phyloP scores from a whole-genome alignment of 306 rosid genomes.

The Sphenostylis stenocarpa region DNA sequence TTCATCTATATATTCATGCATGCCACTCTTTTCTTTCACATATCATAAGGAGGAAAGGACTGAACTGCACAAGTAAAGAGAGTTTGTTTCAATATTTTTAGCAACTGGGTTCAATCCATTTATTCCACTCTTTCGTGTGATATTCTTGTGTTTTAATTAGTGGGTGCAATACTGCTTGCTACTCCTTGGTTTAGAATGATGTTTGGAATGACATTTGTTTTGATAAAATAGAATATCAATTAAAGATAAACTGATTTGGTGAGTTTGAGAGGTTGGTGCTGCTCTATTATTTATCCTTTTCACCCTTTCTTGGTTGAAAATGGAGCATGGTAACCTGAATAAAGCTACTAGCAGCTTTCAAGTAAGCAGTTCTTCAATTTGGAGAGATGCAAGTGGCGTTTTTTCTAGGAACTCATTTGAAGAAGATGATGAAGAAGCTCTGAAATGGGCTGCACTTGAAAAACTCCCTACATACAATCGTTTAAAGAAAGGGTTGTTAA shows the following conservation, averaged over 20 bases:
- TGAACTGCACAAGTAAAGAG: neutral
- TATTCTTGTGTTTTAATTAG: neutral
- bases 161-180: neutral
- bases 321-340: slow-evolving; percentile 42
- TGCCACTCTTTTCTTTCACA: neutral
- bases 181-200: neutral
- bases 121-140: too few species aligned
- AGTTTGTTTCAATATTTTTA: neutral
- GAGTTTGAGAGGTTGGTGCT: neutral
- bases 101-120: neutral
- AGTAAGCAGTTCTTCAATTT: slow-evolving; percentile 32
- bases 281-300: neutral
- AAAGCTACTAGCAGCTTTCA: slow-evolving; percentile 29
- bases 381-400: slow-evolving; percentile 50
- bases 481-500: slow-evolving; percentile 60
- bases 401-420: slow-evolving; percentile 43
- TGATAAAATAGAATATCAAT: neutral
- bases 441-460: slow-evolving; percentile 69
- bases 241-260: neutral
- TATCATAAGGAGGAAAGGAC: neutral
- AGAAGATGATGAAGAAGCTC: slow-evolving; percentile 66
- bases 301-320: neutral
- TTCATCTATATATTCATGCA: slow-evolving; percentile 17
- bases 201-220: neutral
- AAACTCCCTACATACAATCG: slow-evolving; percentile 71